Base-by-base conservation (phyloP, 2,329 filamentous ascomycete species). In the Samsoniella hepiali region DNA sequence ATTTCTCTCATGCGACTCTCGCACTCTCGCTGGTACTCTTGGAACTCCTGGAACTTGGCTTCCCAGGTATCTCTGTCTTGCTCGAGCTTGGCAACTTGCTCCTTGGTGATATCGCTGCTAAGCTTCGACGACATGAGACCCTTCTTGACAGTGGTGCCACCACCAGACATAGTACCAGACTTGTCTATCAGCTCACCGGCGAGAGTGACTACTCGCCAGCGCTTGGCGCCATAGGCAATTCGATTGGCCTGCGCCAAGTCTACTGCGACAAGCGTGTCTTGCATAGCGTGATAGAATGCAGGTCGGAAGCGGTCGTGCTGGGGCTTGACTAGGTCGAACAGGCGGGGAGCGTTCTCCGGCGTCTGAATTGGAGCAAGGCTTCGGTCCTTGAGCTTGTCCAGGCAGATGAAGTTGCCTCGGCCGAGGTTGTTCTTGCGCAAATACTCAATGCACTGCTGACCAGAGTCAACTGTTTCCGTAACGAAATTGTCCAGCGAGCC, bases 101-200 rank as follows among this genome's bases (percentile, higher is more conserved):
- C 94, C 74, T 92, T 93, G 58, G 88, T 90, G 17, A 90, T 90
- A 64, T 96, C 92, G 1, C 91, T 85, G n/a, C 91, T 88, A 53
- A 96, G 87, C 77, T 97, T 98, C 11, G 93, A 96, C 0, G 94
- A 98, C 96, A 99, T 99, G 63, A 93, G 87, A 0, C 96, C 96
- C 72, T 89, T 92, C 70, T 94, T 93, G 63, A 95, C 91, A 17
- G 91, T 91, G 53, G 87, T 94, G 63, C 95, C 95, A 82, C 95
- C 95, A 81, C 95, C 95, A 64, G 91, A 97, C 95, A 99, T 98
- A 42, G 95, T 98, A 82, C 95, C 95, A 1, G 94, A 97, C 74
- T 96, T 96, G 78, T 99, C 95, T 68, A 99, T 98, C 59, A 99
- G 84, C 75, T 97, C 93, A 56, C 95, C 95, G 65, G 93, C 92